These are phyloP conservation scores for Plasmodium knowlesi DNA, from an alignment of 169 alveolate species.

Conservation along the genomic window DNA sequence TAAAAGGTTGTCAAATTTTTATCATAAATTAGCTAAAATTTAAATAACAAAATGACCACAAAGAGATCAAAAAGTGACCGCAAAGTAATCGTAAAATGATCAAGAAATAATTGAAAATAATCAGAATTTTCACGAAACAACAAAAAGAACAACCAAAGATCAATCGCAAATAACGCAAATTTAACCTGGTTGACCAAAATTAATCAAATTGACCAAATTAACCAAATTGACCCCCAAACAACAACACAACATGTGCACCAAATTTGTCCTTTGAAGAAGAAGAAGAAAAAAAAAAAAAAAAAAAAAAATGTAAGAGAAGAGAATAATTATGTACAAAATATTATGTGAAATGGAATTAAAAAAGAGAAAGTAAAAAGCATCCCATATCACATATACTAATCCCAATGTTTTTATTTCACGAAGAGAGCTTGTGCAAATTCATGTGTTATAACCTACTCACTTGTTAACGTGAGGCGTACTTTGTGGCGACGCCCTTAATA, in stretches of 20 bases:
- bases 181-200: neutral
- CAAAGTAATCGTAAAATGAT: neutral
- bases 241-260: conserved; percentile 15
- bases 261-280: neutral
- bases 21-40: neutral
- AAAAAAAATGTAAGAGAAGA: conserved; percentile 25
- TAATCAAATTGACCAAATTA: neutral
- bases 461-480: neutral
- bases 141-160: conserved; percentile 3
- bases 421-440: neutral
- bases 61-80: neutral
- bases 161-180: neutral
- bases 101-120: neutral
- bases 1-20: too few species aligned
- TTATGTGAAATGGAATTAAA: neutral
- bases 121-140: neutral
- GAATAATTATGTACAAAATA: neutral
- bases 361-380: neutral
- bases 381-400: conserved; percentile 5
- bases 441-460: neutral
- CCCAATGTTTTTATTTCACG: conserved; percentile 3
- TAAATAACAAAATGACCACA: neutral
- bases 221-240: neutral
- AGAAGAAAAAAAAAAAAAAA: neutral
- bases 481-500: neutral